Conservation (phyloP, 768 basidiomycete species). For the Xerocomus brunneocitrinus region DNA sequence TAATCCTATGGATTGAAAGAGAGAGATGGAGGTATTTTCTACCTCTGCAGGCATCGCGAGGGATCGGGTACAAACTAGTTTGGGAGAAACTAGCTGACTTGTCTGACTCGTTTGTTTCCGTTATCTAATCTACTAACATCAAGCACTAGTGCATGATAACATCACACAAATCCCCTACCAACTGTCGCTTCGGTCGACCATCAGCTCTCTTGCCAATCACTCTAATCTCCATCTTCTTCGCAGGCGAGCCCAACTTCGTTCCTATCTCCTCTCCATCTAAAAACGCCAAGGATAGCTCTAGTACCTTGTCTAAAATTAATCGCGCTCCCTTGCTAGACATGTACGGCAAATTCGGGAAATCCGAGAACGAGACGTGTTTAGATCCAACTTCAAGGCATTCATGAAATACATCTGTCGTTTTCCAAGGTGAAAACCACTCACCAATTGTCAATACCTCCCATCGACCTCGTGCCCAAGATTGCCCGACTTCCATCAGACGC, state of each 20-base stretch:
- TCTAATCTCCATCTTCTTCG: constrained; percentile 21
- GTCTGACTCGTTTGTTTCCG: background rate
- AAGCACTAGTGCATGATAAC: constrained; percentile 19
- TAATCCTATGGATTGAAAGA: constrained; percentile 78
- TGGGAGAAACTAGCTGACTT: background rate
- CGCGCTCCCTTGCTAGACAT: constrained; percentile 16
- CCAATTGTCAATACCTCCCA: constrained; percentile 47
- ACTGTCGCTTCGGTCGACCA: constrained; percentile 22
- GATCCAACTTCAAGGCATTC: constrained; percentile 15
- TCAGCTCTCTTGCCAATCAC: constrained; percentile 20
- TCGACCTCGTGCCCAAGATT: constrained; percentile 48
- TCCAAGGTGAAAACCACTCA: constrained; percentile 20
- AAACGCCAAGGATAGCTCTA: constrained; percentile 20
- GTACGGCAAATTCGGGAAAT: constrained; percentile 24
- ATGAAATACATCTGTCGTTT: background rate
- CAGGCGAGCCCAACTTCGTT: background rate
- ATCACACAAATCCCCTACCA: constrained; percentile 20
- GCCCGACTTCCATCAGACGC: constrained; percentile 49
- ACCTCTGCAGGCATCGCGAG: constrained; percentile 14
- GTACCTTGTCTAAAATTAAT: constrained; percentile 20
- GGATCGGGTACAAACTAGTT: background rate
- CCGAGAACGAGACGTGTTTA: constrained; percentile 28
- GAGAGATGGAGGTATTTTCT: constrained; percentile 17
- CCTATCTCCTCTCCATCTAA: constrained; percentile 13
- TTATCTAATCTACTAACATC: constrained; percentile 22